Evolutionary conservation across 331 rosid genomes (phyloP).

Genomic region (Spiraea crenata): DNA sequence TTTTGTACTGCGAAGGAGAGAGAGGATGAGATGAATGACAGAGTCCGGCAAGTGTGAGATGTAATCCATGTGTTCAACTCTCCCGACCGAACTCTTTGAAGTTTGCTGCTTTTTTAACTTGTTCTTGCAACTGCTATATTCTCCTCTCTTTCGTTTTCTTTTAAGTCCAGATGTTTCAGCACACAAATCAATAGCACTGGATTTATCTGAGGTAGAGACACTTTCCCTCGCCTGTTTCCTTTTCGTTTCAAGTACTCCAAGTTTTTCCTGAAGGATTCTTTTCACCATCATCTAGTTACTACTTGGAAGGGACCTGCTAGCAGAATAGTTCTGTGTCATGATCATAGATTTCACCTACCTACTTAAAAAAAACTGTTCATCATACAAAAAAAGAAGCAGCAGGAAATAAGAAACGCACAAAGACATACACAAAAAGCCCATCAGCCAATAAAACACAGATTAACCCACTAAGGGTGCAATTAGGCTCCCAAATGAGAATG

Average conservation of each 20-base stretch:
- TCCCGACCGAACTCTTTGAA: constrained; percentile 13
- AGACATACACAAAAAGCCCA: neutral
- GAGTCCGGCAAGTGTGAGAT: constrained; percentile 49
- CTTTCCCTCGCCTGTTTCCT: neutral
- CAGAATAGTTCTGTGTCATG: neutral
- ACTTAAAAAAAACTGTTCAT: neutral
- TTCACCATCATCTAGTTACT: neutral
- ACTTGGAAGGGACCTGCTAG: constrained; percentile 2
- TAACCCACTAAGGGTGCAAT: neutral
- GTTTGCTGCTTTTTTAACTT: constrained; percentile 16
- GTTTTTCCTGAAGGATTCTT: neutral
- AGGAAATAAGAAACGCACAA: neutral
- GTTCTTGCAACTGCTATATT: constrained; percentile 4
- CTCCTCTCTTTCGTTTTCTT: constrained; percentile 27
- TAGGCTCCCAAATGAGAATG: no score
- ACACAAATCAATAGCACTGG: constrained; percentile 1
- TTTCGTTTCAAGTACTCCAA: neutral
- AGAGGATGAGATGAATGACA: constrained; percentile 48
- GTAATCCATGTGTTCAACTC: constrained; percentile 28
- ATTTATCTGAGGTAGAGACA: neutral
- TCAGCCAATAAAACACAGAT: neutral
- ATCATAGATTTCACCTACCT: neutral
- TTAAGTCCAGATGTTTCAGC: neutral
- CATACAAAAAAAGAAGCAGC: neutral
- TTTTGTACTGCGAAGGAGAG: constrained; percentile 34